Percentiles rank a stretch among this genome's conserved stretches.
These are phyloP conservation scores for Daldinia concentrica DNA, from an alignment of 495 filamentous ascomycete species.

Conservation along the genomic window DNA sequence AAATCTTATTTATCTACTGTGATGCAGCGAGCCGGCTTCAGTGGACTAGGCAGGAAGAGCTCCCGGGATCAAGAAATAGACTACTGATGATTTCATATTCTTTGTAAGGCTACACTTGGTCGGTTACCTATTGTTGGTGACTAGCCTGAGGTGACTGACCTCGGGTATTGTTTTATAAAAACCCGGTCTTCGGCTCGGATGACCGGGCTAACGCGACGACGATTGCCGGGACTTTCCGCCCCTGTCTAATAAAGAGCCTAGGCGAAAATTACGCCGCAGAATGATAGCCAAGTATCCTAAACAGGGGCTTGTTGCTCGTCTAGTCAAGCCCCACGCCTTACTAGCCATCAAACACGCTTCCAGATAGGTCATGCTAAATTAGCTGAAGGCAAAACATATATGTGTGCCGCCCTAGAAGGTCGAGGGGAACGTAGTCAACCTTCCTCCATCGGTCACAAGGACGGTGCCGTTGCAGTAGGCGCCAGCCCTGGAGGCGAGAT, in stretches of 20 bases:
- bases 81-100: not conserved
- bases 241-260: slow-evolving; percentile 20
- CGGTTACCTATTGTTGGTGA: not conserved
- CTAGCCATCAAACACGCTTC: no score
- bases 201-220: slow-evolving; percentile 12
- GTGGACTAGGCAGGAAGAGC: not conserved
- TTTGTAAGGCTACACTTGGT: not conserved
- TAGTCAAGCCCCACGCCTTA: no score
- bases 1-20: not conserved
- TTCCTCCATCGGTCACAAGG: slow-evolving; percentile 68
- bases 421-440: slow-evolving; percentile 63
- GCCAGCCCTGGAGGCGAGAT: slow-evolving; percentile 68
- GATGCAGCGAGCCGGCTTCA: not conserved
- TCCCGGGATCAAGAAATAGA: not conserved
- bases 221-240: not conserved
- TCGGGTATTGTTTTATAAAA: slow-evolving; percentile 27
- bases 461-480: slow-evolving; percentile 70
- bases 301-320: no score
- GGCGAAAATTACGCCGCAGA: no score
- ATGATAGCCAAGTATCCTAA: no score
- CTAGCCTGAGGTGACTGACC: slow-evolving; percentile 12
- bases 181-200: slow-evolving; percentile 23
- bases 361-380: no score
- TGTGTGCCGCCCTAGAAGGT: slow-evolving; percentile 53
- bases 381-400: no score